Conservation (phyloP, 2,329 filamentous ascomycete species). For the Fusarium sp. region DNA sequence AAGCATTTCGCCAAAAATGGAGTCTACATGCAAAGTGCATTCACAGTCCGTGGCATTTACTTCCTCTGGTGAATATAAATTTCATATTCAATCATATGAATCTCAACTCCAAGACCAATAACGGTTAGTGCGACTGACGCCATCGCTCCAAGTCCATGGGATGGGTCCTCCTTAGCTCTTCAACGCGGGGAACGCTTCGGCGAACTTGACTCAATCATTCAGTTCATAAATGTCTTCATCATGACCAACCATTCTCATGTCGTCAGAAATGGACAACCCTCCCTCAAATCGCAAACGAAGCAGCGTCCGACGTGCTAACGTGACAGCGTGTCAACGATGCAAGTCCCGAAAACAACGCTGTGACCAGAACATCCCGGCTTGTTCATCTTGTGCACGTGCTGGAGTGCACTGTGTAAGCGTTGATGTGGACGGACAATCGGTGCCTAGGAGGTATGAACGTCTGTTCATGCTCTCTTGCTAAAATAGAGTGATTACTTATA, state of each 20-base stretch:
- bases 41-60: not conserved
- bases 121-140: not conserved
- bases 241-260: not conserved
- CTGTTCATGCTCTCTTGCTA: too few species aligned
- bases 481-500: too few species aligned
- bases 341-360: slow-evolving; percentile 40
- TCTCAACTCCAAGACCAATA: not conserved
- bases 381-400: slow-evolving; percentile 29
- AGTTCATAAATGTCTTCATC: not conserved
- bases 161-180: not conserved
- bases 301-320: slow-evolving; percentile 36
- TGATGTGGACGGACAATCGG: slow-evolving; percentile 28
- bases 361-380: slow-evolving; percentile 40
- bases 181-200: not conserved
- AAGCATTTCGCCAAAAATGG: too few species aligned
- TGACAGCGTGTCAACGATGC: slow-evolving; percentile 36
- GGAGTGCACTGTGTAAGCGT: slow-evolving; percentile 32
- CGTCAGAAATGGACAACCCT: not conserved
- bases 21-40: not conserved
- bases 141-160: not conserved
- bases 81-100: not conserved
- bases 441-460: slow-evolving; percentile 24
- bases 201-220: not conserved
- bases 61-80: not conserved
- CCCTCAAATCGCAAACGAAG: slow-evolving; percentile 8